Evolutionary conservation across 768 basidiomycete genomes (phyloP), one percentile per base, ranked within the genome.

Genomic region (Hortiboletus flavorubellus): DNA sequence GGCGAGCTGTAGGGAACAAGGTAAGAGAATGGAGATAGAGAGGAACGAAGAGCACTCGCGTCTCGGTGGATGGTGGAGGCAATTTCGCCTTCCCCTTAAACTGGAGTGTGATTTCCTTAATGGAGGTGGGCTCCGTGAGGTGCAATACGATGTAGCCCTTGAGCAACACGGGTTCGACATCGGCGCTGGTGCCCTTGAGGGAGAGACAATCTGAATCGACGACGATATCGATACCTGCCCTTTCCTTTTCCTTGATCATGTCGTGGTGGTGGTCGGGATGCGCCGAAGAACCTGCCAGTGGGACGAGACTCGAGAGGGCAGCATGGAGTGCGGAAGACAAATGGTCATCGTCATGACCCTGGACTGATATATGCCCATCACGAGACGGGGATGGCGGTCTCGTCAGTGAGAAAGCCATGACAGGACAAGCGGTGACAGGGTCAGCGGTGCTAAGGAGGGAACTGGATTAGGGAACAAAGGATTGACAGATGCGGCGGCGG

Each of bases 61-160:
- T 73, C 44, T 90, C 89, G 54, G 71, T 66, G 14, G 79, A 64
- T 5, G 78, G 71, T 16, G 78, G 74, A 6, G 90, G 89, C 0
- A 93, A 73, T 55, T 80, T 83, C 5, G 86, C 89, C 72, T 92
- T 93, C 21, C 94, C 93, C 58, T 83, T 77, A 67, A 97, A 90
- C 57, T 87, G 84, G 52, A 98, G 83, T 4, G 82, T 91, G 54
- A 93, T 84, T 70, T 93, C 87, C 66, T 86, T 90, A 71, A 91
- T 83, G 51, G 91, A 84, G 0, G 89, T 94, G 18, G 89, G 77
- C 73, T 98, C 92, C 2, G 79, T 76, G 41, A 98, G 81, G 69
- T 86, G 80, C 60, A 98, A 78, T 9, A 85, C 80, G 63, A 98
- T 82, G 65, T 86, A 80, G 5, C 96, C 96, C 42, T 85, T 85